Evolutionary conservation across 1,139 yeast species (phyloP).

Genomic region (Kurtzmaniella quercitrusa): DNA sequence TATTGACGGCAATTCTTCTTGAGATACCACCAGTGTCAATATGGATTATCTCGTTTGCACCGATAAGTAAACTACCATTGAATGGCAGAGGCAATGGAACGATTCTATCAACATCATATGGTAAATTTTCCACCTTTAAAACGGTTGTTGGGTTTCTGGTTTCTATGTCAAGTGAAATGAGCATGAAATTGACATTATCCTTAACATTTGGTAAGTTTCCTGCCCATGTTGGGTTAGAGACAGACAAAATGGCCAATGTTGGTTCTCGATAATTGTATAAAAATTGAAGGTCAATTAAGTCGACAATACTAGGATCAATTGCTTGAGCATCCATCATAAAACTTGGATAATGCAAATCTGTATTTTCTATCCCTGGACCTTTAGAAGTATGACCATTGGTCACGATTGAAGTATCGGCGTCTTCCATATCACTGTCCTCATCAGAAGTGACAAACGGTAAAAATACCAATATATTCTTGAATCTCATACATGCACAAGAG

Average conservation of each 20-base stretch:
- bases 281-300: constrained; percentile 64
- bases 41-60: constrained; percentile 75
- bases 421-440: constrained; percentile 40
- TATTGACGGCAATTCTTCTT: constrained; percentile 65
- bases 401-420: constrained; percentile 19
- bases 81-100: constrained; percentile 64
- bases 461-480: constrained; percentile 69
- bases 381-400: constrained; percentile 2
- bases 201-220: constrained; percentile 60
- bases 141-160: constrained; percentile 65
- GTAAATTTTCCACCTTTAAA: constrained; percentile 59
- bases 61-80: constrained; percentile 69
- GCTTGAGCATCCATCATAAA: constrained; percentile 55
- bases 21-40: constrained; percentile 78
- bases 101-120: constrained; percentile 68
- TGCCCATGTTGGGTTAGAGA: constrained; percentile 69
- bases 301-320: constrained; percentile 55
- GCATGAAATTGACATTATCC: constrained; percentile 61
- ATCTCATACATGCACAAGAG: constrained; percentile 60
- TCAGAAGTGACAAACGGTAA: constrained; percentile 57
- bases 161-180: constrained; percentile 63
- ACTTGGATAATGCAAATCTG: constrained; percentile 40
- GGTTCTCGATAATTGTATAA: constrained; percentile 74
- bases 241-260: constrained; percentile 69
- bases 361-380: neutral